Base-by-base conservation (phyloP, 176 grass and related monocot genomes). In the Rhipidocladum racemiflorum region DNA sequence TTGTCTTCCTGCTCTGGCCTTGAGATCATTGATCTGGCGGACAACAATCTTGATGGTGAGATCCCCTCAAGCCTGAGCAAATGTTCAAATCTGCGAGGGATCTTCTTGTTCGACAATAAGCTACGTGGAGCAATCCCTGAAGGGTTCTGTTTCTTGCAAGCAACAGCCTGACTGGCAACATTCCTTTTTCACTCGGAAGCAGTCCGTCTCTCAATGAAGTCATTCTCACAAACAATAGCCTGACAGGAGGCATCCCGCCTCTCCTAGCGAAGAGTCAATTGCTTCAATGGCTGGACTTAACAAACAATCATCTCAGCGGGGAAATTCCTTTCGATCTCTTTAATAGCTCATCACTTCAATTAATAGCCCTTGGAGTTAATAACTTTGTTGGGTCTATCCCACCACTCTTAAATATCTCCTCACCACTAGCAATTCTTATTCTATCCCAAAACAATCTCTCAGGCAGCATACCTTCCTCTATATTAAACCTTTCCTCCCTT, bases 401-500 rank as follows among this genome's bases (percentile, higher is more conserved):
- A 4, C 25, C 24, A 55, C 36, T 69, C 7, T 50, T 68, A 1
- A 28, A 62, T 7, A 0, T 11, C 51, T 21, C 9, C 24, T 62
- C 64, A 9, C 15, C 29, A 1, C 61, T 87, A 35, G 0, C 1
- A 27, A 12, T 6, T 13, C 39, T 87, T 1, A 29, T 62, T 9
- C 18, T 92, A 9, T 38, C 29, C 0, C 16, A 46, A 0, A 92
- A 92, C 23, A 34, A 49, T 7, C 77, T 92, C 27, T 18, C 28
- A 3, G 86, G 86, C 0, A 62, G 7, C 15, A 78, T 92, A 61
- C 86, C 90, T 25, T 18, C 68, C 21, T 57, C 69, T 15, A 0
- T 91, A 24, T 81, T 62, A 6, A 76, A 91, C 10, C 30, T 81
- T 8, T 48, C 89, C 17, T 64, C 61, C 7, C 61, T 91, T 39